Conservation (phyloP, 257 asterid species). For the Rehmannia glutinosa region DNA sequence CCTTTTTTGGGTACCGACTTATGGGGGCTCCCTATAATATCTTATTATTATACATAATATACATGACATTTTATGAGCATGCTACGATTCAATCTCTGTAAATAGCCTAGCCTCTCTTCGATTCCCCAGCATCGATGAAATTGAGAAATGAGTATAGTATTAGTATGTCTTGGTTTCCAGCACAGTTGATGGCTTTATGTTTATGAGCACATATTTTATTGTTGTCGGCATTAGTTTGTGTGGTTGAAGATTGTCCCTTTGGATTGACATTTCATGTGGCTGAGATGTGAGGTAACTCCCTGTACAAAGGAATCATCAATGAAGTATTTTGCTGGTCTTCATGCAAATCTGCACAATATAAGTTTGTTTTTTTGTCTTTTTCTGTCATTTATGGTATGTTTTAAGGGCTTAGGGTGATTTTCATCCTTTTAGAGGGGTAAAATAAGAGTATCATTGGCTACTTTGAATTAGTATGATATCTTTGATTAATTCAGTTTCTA, state of each 20-base stretch:
- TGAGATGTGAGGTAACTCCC: not conserved
- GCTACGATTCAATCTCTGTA: slow-evolving; percentile 26
- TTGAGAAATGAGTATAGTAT: not conserved
- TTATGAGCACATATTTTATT: slow-evolving; percentile 11
- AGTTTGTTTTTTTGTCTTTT: not conserved
- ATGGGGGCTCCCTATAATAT: slow-evolving; percentile 17
- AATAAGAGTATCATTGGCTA: too few relatives aligned
- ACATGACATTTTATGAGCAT: slow-evolving; percentile 22
- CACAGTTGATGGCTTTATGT: slow-evolving; percentile 1
- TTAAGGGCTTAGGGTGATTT: too few relatives aligned
- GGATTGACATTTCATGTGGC: not conserved
- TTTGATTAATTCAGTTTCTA: too few relatives aligned
- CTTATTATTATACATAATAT: slow-evolving; percentile 26
- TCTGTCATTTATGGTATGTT: too few relatives aligned
- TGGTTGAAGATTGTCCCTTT: not conserved
- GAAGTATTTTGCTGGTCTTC: not conserved
- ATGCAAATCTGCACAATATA: not conserved
- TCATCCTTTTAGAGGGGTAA: too few relatives aligned
- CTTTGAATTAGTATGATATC: too few relatives aligned
- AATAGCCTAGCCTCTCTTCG: slow-evolving; percentile 9
- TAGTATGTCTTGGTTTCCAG: slow-evolving; percentile 11
- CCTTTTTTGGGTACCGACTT: slow-evolving; percentile 29
- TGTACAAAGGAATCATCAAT: slow-evolving; percentile 10
- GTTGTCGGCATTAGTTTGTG: slow-evolving; percentile 4
- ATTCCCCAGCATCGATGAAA: slow-evolving; percentile 11